Conservation (phyloP, 805 yeast species). For the Zygosaccharomyces siamensis region DNA sequence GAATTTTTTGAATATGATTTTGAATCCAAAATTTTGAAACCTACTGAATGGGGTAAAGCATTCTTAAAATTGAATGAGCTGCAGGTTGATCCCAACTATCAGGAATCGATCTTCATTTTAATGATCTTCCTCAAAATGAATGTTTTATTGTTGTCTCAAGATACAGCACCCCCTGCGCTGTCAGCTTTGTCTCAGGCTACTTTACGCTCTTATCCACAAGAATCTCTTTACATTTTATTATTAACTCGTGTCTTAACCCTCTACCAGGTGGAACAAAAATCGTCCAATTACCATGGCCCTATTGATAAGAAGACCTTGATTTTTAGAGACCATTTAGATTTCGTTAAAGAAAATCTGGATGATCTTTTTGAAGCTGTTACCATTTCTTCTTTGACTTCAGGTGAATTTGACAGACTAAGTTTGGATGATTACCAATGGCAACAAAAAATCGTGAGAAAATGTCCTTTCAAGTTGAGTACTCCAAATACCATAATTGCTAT, state of each 20-base stretch:
- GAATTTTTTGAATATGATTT: slow-evolving; percentile 43
- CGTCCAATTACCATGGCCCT: slow-evolving; percentile 61
- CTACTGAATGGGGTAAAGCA: slow-evolving; percentile 49
- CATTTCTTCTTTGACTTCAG: slow-evolving; percentile 49
- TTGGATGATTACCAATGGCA: slow-evolving; percentile 52
- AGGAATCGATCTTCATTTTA: slow-evolving; percentile 44
- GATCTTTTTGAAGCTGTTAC: slow-evolving; percentile 51
- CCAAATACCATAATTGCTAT: slow-evolving; percentile 58
- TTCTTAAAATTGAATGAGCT: slow-evolving; percentile 36
- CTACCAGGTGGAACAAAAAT: slow-evolving; percentile 45
- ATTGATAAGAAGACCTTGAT: slow-evolving; percentile 61
- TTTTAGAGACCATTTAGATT: slow-evolving; percentile 60
- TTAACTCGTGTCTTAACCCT: slow-evolving; percentile 48
- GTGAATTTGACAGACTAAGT: slow-evolving; percentile 52
- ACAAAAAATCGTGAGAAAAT: slow-evolving; percentile 42
- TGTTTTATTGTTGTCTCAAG: slow-evolving; percentile 37
- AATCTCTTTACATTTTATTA: slow-evolving; percentile 37
- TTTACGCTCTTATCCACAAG: slow-evolving; percentile 39
- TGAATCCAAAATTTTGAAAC: slow-evolving; percentile 34
- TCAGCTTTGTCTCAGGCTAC: slow-evolving; percentile 36
- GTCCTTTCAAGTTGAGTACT: slow-evolving; percentile 56
- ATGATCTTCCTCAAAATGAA: slow-evolving; percentile 44
- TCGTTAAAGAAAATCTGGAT: slow-evolving; percentile 45
- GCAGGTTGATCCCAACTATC: slow-evolving; percentile 30
- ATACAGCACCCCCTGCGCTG: slow-evolving; percentile 31